Base-by-base conservation (phyloP, 2,329 filamentous ascomycete species). In the Nemania abortiva region DNA sequence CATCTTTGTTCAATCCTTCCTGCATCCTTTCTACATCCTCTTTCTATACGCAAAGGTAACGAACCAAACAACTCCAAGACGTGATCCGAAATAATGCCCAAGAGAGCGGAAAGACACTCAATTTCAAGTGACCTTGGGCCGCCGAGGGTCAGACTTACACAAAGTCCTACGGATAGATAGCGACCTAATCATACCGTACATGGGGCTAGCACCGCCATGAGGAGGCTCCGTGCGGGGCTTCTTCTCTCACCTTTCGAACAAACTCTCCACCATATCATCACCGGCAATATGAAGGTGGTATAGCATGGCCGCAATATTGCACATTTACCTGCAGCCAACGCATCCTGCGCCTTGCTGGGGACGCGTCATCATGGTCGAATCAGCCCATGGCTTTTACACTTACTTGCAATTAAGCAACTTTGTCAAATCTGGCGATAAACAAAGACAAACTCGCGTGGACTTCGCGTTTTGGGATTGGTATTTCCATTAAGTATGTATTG, bases 231-330 rank as follows among this genome's bases (percentile, higher is more conserved):
- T 27, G 31, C 29, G 47, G 56, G 47, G 63, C 56, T 47, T 49
- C 56, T 20, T 4, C 22, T 9, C 20, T 31, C 24, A 24, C 31
- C 27, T 24, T 10, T n/a, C n/a, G 3, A 50, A 50, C 49, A 49
- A 37, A 15, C 42, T 27, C 20, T 34, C 27, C 49, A 20, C 42
- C 37, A 29, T 34, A 20, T 29, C 13, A 3, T 29, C 1, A 18
- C 50, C 60, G 54, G 37, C 37, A 47, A n/a, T 9, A 34, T 34
- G 31, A 5, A 34, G 5, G 9, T 34, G 3, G 37, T 20, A 65
- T n/a, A n/a, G 29, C 57, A 31, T 9, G n/a, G 52, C 63, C 63
- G 27, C 58, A 31, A 18, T 20, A 57, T 24, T 67, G 65, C 65
- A 57, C 47, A 22, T 58, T 37, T 7, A 47, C 18, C 37, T 47